phyloP scores from a whole-genome alignment of 1,139 yeast genomes.

The Yamadazyma triangularis region DNA sequence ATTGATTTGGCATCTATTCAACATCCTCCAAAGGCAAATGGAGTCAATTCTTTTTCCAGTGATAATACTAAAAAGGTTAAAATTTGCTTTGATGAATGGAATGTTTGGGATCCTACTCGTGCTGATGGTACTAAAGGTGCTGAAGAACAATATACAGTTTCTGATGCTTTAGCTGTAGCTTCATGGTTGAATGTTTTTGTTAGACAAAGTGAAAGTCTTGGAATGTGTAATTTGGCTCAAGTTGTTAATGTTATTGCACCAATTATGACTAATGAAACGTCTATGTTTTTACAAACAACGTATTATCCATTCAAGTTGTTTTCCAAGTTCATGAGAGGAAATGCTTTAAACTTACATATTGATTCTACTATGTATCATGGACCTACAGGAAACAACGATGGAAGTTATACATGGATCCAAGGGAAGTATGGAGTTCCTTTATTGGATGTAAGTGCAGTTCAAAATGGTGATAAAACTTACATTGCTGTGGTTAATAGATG shows the following conservation, averaged over 20 bases:
- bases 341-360: slow-evolving; percentile 22
- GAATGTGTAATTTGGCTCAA: slow-evolving; percentile 31
- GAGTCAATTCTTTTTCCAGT: slow-evolving; percentile 6
- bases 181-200: slow-evolving; percentile 28
- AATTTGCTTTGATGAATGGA: slow-evolving; percentile 32
- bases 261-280: slow-evolving; percentile 21
- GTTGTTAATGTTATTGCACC: slow-evolving; percentile 30
- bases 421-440: slow-evolving; percentile 17
- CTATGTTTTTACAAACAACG: slow-evolving; percentile 23
- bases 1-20: slow-evolving; percentile 22
- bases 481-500: slow-evolving; percentile 24
- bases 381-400: slow-evolving; percentile 17
- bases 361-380: slow-evolving; percentile 20
- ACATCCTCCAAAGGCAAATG: slow-evolving; percentile 10
- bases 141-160: slow-evolving; percentile 23
- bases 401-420: slow-evolving; percentile 17
- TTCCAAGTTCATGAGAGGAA: slow-evolving; percentile 25
- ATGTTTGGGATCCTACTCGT: slow-evolving; percentile 30
- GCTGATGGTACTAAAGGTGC: slow-evolving; percentile 26
- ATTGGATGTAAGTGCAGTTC: slow-evolving; percentile 14
- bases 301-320: slow-evolving; percentile 22
- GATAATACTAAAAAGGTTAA: slow-evolving; percentile 16
- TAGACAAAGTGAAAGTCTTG: slow-evolving; percentile 22
- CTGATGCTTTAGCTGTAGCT: slow-evolving; percentile 29
- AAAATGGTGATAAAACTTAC: slow-evolving; percentile 13